These are phyloP conservation scores for Rutstroemia sp. DNA, from an alignment of 2,329 filamentous ascomycete species.

Conservation along the genomic window DNA sequence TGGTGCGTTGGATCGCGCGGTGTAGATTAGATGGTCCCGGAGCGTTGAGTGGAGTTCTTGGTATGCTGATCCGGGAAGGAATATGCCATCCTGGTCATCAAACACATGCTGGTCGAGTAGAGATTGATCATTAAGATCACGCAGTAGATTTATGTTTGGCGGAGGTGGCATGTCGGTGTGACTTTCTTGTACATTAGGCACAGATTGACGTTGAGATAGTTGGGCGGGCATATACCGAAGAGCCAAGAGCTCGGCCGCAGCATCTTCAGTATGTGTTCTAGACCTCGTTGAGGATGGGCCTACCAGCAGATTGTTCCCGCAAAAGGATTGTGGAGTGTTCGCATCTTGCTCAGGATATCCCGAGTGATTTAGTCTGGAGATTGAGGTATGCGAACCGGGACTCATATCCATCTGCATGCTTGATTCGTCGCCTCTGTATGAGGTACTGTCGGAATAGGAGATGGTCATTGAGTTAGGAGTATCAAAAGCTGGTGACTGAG, in stretches of 20 bases:
- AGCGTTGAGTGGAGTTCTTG: conserved; percentile 39
- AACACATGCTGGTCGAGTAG: conserved; percentile 8
- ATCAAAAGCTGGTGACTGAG: background rate
- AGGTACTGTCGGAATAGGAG: background rate
- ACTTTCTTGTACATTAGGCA: background rate
- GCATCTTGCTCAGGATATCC: too few relatives aligned
- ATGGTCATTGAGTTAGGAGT: background rate
- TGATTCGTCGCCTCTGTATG: background rate
- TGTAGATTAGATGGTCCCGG: conserved; percentile 38
- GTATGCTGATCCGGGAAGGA: conserved; percentile 40
- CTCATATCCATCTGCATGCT: conserved; percentile 2
- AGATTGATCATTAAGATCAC: background rate
- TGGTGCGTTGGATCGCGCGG: conserved; percentile 34
- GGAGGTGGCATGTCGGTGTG: background rate
- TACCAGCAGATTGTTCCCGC: too few relatives aligned
- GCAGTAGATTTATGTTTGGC: background rate
- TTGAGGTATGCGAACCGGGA: background rate
- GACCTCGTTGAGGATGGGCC: background rate
- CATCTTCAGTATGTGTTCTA: conserved; percentile 9
- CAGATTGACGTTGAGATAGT: background rate
- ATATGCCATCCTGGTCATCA: conserved; percentile 32
- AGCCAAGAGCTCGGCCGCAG: conserved; percentile 13
- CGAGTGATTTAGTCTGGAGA: too few relatives aligned
- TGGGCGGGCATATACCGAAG: conserved; percentile 8
- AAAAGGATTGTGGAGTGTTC: too few relatives aligned